phyloP scores from a whole-genome alignment of 148 eudicot genomes.

The Spergularia bocconei region DNA sequence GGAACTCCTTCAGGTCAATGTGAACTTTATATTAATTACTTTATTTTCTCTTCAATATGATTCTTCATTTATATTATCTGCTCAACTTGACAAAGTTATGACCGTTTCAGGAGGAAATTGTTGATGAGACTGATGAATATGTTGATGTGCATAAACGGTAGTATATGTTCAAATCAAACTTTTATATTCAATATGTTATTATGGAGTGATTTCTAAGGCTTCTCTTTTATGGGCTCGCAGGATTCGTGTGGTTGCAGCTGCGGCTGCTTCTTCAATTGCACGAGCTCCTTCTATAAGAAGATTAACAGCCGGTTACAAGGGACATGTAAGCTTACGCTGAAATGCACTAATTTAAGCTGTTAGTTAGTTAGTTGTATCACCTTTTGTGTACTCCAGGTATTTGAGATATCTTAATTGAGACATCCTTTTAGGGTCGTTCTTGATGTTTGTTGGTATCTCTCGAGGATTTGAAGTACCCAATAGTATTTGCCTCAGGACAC shows the following conservation, averaged over 20 bases:
- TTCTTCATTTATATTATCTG: not conserved
- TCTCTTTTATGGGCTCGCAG: constrained; percentile 29
- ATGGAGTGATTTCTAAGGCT: not conserved
- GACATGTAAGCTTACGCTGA: constrained; percentile 20
- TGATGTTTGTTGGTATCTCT: too few relatives aligned
- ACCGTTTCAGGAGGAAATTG: constrained; percentile 66
- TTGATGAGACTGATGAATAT: constrained; percentile 77
- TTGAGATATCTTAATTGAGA: too few relatives aligned
- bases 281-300: constrained; percentile 61
- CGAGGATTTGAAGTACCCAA: too few relatives aligned
- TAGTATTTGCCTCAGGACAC: too few relatives aligned
- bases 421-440: too few relatives aligned
- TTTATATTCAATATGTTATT: not conserved
- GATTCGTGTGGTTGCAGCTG: constrained; percentile 72
- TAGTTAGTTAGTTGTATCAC: too few relatives aligned
- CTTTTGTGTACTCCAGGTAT: too few relatives aligned
- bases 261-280: constrained; percentile 60
- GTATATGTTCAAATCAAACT: constrained; percentile 3
- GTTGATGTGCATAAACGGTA: constrained; percentile 79
- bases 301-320: constrained; percentile 38
- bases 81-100: not conserved
- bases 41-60: not conserved
- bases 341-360: not conserved
- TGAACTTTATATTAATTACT: not conserved
- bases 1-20: constrained; percentile 79